A percentile compares a stretch with the other conserved stretches of the same genome.
phyloP scores from a whole-genome alignment of 2,329 filamentous ascomycete genomes.

The Plectosphaerella cucumerina region DNA sequence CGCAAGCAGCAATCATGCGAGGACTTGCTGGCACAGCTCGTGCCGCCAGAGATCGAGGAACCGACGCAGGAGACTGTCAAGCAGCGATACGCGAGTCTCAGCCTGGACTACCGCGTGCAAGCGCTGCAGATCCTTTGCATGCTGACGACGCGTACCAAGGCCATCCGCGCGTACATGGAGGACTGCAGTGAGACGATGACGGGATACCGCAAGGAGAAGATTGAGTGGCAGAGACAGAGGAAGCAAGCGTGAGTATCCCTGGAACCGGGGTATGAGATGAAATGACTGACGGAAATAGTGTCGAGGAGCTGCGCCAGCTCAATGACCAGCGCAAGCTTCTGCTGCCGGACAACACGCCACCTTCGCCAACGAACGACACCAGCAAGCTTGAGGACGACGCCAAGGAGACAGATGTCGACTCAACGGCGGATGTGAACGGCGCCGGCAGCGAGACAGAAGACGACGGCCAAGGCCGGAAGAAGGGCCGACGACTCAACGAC shows the following conservation, averaged over 20 bases:
- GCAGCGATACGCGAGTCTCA: constrained; percentile 67
- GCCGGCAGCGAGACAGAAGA: constrained; percentile 68
- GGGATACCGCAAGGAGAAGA: constrained; percentile 89
- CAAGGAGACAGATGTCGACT: constrained; percentile 61
- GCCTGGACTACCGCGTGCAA: constrained; percentile 77
- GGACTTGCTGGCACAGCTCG: constrained; percentile 73
- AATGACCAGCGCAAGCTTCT: constrained; percentile 72
- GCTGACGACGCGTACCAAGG: constrained; percentile 80
- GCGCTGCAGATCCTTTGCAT: constrained; percentile 83
- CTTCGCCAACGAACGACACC: constrained; percentile 52
- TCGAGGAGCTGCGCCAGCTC: constrained; percentile 66
- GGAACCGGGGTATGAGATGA: background rate
- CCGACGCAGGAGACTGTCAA: constrained; percentile 71
- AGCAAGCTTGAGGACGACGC: constrained; percentile 50
- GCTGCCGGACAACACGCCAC: constrained; percentile 67
- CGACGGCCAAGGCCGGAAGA: constrained; percentile 47
- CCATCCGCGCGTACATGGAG: constrained; percentile 83
- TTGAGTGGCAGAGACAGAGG: constrained; percentile 80
- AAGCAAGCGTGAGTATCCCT: constrained; percentile 53
- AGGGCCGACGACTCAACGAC: constrained; percentile 59
- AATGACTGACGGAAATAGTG: constrained; percentile 38
- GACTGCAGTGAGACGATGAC: constrained; percentile 95
- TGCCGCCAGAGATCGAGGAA: constrained; percentile 71
- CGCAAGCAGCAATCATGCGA: constrained; percentile 70
- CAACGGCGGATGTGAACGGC: constrained; percentile 53